Evolutionary conservation across 164 flowering plant genomes (phyloP).

Genomic region (Berberis vulgaris): DNA sequence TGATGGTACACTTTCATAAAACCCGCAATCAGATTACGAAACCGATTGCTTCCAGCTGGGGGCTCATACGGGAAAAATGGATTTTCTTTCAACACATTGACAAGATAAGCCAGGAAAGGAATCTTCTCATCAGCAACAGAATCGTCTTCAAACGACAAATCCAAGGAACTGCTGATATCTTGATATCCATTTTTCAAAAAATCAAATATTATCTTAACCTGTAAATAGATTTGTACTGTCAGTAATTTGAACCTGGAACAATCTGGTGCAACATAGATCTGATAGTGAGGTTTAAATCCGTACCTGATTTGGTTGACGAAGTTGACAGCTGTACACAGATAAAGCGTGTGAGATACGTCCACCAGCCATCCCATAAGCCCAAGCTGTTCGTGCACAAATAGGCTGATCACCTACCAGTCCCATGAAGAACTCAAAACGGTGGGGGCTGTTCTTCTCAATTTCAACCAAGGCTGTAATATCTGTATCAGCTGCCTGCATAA

Average conservation of each 20-base stretch:
- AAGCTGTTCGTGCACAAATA: conserved; percentile 98
- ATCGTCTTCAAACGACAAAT: conserved; percentile 86
- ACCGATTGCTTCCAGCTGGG: conserved; percentile 79
- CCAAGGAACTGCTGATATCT: conserved; percentile 84
- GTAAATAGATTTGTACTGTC: conserved; percentile 23
- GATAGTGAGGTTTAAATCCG: not conserved
- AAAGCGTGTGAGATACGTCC: conserved; percentile 94
- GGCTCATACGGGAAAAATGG: conserved; percentile 76
- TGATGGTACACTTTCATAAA: conserved; percentile 89
- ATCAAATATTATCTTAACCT: conserved; percentile 87
- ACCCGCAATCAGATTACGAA: conserved; percentile 72
- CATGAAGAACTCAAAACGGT: conserved; percentile 97
- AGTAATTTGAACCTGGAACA: conserved; percentile 4
- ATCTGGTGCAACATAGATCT: conserved; percentile 3
- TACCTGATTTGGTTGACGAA: conserved; percentile 90
- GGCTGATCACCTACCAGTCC: conserved; percentile 91
- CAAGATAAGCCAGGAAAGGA: conserved; percentile 90
- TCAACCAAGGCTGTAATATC: conserved; percentile 95
- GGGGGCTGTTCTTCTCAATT: conserved; percentile 91
- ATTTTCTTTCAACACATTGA: conserved; percentile 53
- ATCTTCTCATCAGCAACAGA: conserved; percentile 98
- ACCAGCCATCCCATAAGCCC: conserved; percentile 95
- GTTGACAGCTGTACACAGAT: conserved; percentile 93
- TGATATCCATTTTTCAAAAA: conserved; percentile 85
- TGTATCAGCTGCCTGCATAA: conserved; percentile 86